These are phyloP conservation scores for Cystofilobasidium ferigula DNA, from an alignment of 768 basidiomycete genomes.

Conservation along the genomic window DNA sequence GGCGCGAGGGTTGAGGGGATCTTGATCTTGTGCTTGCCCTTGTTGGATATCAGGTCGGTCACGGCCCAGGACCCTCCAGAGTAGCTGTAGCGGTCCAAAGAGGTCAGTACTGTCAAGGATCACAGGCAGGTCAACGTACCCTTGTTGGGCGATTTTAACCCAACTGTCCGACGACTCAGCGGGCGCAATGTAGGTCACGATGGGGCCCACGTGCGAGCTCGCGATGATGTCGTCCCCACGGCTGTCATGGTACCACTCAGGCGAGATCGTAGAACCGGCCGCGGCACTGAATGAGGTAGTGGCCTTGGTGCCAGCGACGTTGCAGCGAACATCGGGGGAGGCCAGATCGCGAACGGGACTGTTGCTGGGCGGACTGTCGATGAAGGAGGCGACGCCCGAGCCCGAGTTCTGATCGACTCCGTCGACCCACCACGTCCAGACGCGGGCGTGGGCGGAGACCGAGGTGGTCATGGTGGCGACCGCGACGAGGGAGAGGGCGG, in stretches of 20 bases:
- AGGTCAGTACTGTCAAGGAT: background rate
- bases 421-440: background rate
- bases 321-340: background rate
- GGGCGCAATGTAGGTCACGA: background rate
- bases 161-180: background rate
- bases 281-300: background rate
- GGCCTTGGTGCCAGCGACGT: background rate
- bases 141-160: background rate
- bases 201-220: background rate
- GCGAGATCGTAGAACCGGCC: background rate
- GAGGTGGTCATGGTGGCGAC: background rate
- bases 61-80: background rate
- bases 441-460: background rate
- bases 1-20: background rate
- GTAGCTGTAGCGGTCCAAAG: background rate
- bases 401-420: background rate
- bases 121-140: background rate
- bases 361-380: background rate
- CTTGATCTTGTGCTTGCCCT: background rate
- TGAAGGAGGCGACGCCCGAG: background rate
- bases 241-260: background rate
- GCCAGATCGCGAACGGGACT: background rate
- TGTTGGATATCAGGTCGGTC: background rate
- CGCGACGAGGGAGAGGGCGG: background rate
- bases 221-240: slow-evolving; percentile 2